phyloP scores from a whole-genome alignment of 305 asterid genomes.

The Fraxinus sp. region DNA sequence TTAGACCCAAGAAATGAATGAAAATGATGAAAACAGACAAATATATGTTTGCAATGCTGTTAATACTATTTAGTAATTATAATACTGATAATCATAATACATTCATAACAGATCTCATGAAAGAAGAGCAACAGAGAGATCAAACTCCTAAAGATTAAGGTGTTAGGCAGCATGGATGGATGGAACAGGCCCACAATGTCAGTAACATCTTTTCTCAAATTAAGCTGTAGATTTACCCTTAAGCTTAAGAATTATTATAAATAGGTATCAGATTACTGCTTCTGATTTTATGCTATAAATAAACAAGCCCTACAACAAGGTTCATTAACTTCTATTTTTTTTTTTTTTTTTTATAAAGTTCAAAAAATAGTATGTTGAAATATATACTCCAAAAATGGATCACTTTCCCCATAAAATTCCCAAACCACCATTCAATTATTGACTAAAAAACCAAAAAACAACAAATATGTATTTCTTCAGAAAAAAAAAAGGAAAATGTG shows the following conservation, averaged over 20 bases:
- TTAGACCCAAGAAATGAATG: neutral
- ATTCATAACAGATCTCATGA: neutral
- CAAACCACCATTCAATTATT: neutral
- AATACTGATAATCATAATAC: neutral
- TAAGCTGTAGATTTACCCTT: neutral
- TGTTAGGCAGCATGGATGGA: neutral
- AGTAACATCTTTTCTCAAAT: neutral
- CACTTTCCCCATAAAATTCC: neutral
- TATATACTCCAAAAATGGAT: neutral
- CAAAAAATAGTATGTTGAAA: too few relatives aligned
- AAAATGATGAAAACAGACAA: neutral
- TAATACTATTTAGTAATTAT: neutral
- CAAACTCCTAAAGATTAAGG: neutral
- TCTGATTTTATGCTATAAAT: neutral
- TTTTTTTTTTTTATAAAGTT: too few relatives aligned
- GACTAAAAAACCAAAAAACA: neutral
- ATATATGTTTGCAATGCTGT: neutral
- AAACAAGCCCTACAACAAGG: neutral
- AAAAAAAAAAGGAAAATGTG: neutral
- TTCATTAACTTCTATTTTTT: neutral
- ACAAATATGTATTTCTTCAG: neutral
- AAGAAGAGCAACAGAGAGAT: neutral
- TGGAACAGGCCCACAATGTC: neutral
- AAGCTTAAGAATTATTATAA: neutral
- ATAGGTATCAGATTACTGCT: neutral